Conservation (phyloP, 2,329 filamentous ascomycete genomes). For the Botrytis medusae region DNA sequence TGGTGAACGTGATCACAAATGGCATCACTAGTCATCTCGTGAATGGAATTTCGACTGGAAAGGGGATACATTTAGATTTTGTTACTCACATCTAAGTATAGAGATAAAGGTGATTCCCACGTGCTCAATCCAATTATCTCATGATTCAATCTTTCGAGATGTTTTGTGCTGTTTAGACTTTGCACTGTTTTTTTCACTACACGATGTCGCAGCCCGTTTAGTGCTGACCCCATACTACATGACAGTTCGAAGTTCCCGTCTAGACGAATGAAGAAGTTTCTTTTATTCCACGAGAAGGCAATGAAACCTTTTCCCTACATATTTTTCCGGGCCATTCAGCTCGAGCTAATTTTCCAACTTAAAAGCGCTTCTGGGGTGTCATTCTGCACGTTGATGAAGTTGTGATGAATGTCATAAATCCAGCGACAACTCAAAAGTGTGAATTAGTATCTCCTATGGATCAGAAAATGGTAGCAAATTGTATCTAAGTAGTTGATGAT, state of each 20-base stretch:
- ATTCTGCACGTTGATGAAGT: not conserved
- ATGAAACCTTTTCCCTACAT: not conserved
- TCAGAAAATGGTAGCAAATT: not conserved
- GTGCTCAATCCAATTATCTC: not conserved
- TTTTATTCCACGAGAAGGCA: not conserved
- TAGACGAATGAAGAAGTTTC: not conserved
- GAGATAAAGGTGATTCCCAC: not conserved
- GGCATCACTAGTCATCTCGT: not conserved
- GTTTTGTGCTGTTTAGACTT: not conserved
- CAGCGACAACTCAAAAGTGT: not conserved
- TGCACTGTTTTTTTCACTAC: not conserved
- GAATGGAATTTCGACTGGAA: not conserved
- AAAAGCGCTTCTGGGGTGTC: not conserved
- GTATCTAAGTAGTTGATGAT: not conserved
- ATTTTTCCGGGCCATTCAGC: not conserved
- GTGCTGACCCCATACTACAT: not conserved
- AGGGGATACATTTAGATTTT: not conserved
- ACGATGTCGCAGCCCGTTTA: not conserved
- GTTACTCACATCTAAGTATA: not conserved
- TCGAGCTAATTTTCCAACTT: not conserved
- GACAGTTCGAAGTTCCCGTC: not conserved
- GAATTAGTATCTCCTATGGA: not conserved
- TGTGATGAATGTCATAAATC: not conserved
- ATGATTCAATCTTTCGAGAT: not conserved
- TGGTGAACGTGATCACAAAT: not conserved